Base-by-base conservation (phyloP, 2,329 filamentous ascomycete species). In the Pestalotiopsis sp. region DNA sequence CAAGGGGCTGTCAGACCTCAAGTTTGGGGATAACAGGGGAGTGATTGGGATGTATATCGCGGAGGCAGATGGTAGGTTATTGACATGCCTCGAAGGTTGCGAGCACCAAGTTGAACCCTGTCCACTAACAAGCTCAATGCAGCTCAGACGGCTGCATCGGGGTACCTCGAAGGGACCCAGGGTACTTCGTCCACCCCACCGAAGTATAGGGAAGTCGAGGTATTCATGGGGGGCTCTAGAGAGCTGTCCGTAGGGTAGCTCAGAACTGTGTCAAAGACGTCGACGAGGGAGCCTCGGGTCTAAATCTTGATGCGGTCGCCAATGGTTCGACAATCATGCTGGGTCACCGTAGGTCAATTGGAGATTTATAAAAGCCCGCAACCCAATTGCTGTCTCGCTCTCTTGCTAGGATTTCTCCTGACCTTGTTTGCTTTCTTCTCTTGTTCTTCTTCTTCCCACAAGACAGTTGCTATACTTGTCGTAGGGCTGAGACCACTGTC, bases 401-500 rank as follows among this genome's bases (percentile, higher is more conserved):
- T n/a, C 10, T 20, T 52, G n/a, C 17, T 52, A 22, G 17, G 2
- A 26, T 22, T 39, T 61, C 13, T 20, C 58, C 10, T 6, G 14
- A 14, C n/a, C 38, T 20, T 20, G 30, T 35, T 61, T 20, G n/a
- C 26, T 35, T 58, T 17, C 20, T 35, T n/a, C 24, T 61, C 20
- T 17, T 61, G 14, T 35, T 61, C 40, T 39, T 22, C 13, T 61
- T 35, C 11, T 26, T 58, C 14, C 11, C 56, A 11, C 20, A 17
- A 22, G 14, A 3, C 24, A 22, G 10, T 58, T 26, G 56, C 26
- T 58, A 58, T 35, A 35, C 26, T 61, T 30, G 9, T 30, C 56
- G 26, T 61, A 61, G 58, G 58, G 58, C 58, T 61, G 58, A 61
- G 14, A 38, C 56, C 58, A 40, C n/a, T 11, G 58, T 38, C 26